phyloP scores from a whole-genome alignment of 2,329 filamentous ascomycete species.

The Mycosphaerella sp. region DNA sequence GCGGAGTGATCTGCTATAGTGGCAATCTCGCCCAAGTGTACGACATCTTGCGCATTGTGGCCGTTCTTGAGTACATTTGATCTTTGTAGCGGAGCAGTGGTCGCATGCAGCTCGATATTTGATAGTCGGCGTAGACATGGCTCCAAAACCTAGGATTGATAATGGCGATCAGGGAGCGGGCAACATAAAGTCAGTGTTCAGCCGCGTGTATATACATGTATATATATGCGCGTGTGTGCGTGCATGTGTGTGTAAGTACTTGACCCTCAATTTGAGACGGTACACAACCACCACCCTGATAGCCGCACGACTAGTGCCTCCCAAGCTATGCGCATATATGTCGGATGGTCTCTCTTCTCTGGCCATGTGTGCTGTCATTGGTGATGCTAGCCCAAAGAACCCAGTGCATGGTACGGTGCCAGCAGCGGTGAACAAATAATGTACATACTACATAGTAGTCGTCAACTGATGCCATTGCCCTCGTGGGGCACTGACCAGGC shows the following conservation, averaged over 20 bases:
- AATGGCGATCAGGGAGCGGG: background rate
- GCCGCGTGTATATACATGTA: background rate
- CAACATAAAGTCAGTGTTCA: background rate
- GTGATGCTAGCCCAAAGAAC: background rate
- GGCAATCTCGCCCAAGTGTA: slow-evolving; percentile 18
- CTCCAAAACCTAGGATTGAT: background rate
- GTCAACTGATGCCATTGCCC: background rate
- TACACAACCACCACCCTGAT: background rate
- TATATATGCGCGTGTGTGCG: too few relatives aligned
- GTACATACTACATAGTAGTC: background rate
- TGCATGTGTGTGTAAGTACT: background rate
- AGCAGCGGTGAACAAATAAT: background rate
- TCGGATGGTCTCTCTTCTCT: background rate
- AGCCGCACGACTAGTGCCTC: background rate
- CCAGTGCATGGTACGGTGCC: background rate
- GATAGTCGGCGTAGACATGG: slow-evolving; percentile 12
- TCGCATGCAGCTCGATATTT: slow-evolving; percentile 23
- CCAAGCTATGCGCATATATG: background rate
- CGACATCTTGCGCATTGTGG: slow-evolving; percentile 19
- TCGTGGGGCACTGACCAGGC: background rate
- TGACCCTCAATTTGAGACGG: background rate
- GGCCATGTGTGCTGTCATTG: background rate
- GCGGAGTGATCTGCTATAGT: slow-evolving; percentile 21
- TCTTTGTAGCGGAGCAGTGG: slow-evolving; percentile 22
- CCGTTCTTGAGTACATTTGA: slow-evolving; percentile 22